Base-by-base conservation (phyloP, 441 rosid genomes). In the Codiaeum variegatum region DNA sequence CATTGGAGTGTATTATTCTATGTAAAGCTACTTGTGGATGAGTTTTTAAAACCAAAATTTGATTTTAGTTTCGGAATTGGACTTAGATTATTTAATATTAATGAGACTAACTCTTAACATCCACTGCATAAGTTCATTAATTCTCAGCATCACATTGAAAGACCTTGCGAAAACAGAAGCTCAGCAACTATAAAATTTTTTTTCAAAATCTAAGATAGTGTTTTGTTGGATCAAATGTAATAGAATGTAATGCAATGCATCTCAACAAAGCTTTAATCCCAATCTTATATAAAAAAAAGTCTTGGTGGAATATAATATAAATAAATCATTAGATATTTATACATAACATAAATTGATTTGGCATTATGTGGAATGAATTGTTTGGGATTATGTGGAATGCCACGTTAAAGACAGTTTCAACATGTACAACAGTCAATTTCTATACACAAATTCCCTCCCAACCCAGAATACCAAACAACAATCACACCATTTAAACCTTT, bases 391-490 rank as follows among this genome's bases (percentile, higher is more conserved):
- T n/a, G 29, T 52, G 29, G n/a, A 31, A 67, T 67, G 10, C n/a
- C 16, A 51, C 9, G 11, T 69, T 55, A 58, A 3, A 29, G n/a
- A 29, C 7, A 5, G 63, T 60, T 60, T 29, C 47, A 56, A 56
- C 63, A 69, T 62, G 23, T 61, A 75, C 70, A 75, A 23, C 51
- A 65, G 71, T 68, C 18, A 9, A 34, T 59, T 38, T 69, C 46
- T 72, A 77, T 82, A 59, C 67, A 86, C 82, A 82, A 38, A 51
- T 54, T 52, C 28, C 59, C 28, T 62, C 21, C 73, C 49, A 24
- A 47, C 23, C 60, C 34, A 26, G 40, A 16, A 66, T 63, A 46
- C 3, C 46, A 19, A 9, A 28, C 32, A 31, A 24, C 58, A 21
- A 44, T 23, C 49, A 10, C 10, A 10, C 10, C 66, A 12, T n/a